These are phyloP conservation scores for Chrysanthemum seticuspe DNA, from an alignment of 129 eudicot species.

Conservation along the genomic window DNA sequence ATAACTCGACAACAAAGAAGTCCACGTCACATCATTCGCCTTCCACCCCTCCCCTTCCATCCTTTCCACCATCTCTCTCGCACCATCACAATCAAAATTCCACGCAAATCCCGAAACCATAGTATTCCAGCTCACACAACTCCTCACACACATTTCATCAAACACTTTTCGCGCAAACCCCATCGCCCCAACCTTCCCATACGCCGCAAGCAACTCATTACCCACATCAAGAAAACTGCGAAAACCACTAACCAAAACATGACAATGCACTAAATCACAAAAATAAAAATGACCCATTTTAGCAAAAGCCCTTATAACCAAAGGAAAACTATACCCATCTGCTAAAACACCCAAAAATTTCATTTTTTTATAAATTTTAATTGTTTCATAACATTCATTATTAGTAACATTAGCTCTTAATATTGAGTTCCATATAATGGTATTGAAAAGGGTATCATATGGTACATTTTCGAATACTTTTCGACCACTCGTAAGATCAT, in stretches of 20 bases:
- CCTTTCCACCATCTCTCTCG: constrained; percentile 38
- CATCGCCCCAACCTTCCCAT: constrained; percentile 54
- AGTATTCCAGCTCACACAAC: constrained; percentile 61
- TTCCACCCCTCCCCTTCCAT: constrained; percentile 68
- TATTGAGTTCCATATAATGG: constrained; percentile 66
- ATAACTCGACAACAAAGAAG: constrained; percentile 75
- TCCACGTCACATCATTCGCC: constrained; percentile 79
- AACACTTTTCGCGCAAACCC: constrained; percentile 50
- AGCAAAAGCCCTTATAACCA: constrained; percentile 61
- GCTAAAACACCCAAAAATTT: constrained; percentile 32
- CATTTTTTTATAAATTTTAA: constrained; percentile 54
- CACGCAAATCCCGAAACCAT: constrained; percentile 59
- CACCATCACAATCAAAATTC: constrained; percentile 44
- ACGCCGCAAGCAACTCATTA: constrained; percentile 63
- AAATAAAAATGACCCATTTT: constrained; percentile 27
- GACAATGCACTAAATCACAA: constrained; percentile 51
- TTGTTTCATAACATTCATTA: constrained; percentile 30
- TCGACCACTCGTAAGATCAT: constrained; percentile 39
- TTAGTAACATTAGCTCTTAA: constrained; percentile 48
- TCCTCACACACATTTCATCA: constrained; percentile 56
- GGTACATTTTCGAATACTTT: constrained; percentile 50
- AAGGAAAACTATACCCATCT: constrained; percentile 69
- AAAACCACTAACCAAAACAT: constrained; percentile 50
- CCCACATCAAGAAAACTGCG: constrained; percentile 44
- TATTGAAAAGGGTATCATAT: constrained; percentile 24